Evolutionary conservation across 2,329 filamentous ascomycete genomes (phyloP).

Genomic region (Sarocladium brachiariae): DNA sequence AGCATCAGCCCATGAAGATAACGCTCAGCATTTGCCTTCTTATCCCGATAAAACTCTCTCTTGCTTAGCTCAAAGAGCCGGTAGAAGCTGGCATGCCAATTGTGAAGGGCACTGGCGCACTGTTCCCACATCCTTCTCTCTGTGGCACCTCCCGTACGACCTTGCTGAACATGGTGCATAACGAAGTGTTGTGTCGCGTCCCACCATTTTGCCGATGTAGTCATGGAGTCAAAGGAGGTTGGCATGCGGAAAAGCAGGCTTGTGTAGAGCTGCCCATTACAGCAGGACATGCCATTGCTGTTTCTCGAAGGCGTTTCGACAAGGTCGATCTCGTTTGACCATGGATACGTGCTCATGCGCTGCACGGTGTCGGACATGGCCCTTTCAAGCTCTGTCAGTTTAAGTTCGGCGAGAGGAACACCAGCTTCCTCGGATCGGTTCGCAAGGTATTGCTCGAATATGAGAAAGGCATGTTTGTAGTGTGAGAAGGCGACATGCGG

Average conservation of each 20-base stretch:
- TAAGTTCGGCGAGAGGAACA: neutral
- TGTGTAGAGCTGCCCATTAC: neutral
- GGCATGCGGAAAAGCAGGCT: slow-evolving; percentile 1
- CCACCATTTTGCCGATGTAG: neutral
- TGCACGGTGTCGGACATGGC: neutral
- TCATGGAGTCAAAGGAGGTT: neutral
- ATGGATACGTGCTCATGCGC: neutral
- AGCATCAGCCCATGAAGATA: neutral
- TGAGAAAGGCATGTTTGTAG: neutral
- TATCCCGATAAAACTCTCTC: neutral
- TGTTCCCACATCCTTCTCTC: slow-evolving; percentile 1
- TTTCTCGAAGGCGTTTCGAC: neutral
- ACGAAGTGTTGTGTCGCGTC: slow-evolving; percentile 5
- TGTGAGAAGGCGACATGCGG: slow-evolving; percentile 2
- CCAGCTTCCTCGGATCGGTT: slow-evolving; percentile 1
- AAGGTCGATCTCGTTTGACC: neutral
- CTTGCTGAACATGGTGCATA: neutral
- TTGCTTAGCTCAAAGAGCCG: neutral
- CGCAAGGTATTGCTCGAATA: neutral
- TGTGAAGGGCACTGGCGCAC: neutral
- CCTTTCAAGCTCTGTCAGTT: neutral
- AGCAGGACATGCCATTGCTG: neutral
- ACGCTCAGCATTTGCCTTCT: neutral
- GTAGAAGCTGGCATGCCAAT: slow-evolving; percentile 1
- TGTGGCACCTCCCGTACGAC: neutral